Conservation (phyloP, 2,329 filamentous ascomycete species). For the Aspergillaceae sp. region DNA sequence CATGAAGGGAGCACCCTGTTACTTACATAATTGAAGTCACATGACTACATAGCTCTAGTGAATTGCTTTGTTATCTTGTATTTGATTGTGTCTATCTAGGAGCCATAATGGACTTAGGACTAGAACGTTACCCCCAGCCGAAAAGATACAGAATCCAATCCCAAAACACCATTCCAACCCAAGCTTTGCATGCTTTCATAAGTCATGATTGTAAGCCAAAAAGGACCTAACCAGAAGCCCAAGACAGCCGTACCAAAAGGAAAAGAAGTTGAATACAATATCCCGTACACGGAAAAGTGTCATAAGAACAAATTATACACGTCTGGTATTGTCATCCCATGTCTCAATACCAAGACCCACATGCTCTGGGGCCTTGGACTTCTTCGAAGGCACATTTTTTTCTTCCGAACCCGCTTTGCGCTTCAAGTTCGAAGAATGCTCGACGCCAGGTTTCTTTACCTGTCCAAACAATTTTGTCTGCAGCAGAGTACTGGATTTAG, state of each 20-base stretch:
- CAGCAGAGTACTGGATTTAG: constrained; percentile 40
- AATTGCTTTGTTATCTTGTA: no score
- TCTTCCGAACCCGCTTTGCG: constrained; percentile 33
- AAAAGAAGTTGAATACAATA: background rate
- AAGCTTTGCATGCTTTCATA: constrained; percentile 11
- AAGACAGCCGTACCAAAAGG: constrained; percentile 4
- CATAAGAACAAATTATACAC: constrained; percentile 13
- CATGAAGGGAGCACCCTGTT: no score
- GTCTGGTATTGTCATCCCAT: constrained; percentile 18
- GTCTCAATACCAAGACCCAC: constrained; percentile 51
- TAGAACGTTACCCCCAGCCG: no score
- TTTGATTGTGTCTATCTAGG: no score
- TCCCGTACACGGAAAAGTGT: background rate
- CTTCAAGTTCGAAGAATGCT: constrained; percentile 24
- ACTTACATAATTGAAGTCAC: no score
- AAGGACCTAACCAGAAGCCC: background rate
- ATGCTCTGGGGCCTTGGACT: constrained; percentile 39
- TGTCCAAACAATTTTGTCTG: constrained; percentile 57
- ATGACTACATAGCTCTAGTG: no score
- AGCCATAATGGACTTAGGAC: no score
- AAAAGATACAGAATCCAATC: no score
- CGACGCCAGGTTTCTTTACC: constrained; percentile 48
- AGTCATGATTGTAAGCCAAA: constrained; percentile 8
- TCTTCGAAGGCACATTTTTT: constrained; percentile 38
- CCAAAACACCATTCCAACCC: constrained; percentile 12